Percentiles rank a stretch among this genome's conserved stretches.
phyloP scores from a whole-genome alignment of 169 alveolate species.

The Babesia caballi region DNA sequence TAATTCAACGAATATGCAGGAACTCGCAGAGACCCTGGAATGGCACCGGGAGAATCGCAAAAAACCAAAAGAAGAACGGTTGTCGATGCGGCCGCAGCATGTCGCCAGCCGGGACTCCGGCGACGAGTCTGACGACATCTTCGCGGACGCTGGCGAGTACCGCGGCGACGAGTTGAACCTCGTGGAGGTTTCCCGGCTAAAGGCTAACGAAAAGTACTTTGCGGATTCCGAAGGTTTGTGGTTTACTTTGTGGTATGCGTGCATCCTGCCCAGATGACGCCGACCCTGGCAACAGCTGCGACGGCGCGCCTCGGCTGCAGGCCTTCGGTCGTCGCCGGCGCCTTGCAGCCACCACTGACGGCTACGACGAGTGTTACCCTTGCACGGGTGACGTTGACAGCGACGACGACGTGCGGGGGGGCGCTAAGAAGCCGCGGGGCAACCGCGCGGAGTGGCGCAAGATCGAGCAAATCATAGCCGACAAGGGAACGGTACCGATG shows the following conservation, averaged over 20 bases:
- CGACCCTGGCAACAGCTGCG: background rate
- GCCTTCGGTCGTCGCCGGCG: constrained; percentile 5
- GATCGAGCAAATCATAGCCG: constrained; percentile 48
- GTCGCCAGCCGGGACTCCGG: background rate
- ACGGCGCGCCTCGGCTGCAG: background rate
- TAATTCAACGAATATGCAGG: background rate
- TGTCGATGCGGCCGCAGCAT: constrained; percentile 18
- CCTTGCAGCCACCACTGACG: background rate
- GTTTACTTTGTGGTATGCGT: background rate
- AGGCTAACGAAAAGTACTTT: constrained; percentile 27
- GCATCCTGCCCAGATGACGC: constrained; percentile 4
- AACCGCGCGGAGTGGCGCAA: constrained; percentile 45
- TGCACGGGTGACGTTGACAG: constrained; percentile 33
- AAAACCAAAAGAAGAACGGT: constrained; percentile 31
- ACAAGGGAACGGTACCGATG: constrained; percentile 37
- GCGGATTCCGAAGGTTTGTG: constrained; percentile 16
- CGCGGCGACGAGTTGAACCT: constrained; percentile 31
- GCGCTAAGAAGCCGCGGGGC: constrained; percentile 11
- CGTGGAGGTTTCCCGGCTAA: background rate
- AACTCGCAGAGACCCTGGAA: constrained; percentile 31
- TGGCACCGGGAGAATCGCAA: constrained; percentile 64
- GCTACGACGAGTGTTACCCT: constrained; percentile 41
- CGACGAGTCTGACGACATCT: constrained; percentile 52
- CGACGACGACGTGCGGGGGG: constrained; percentile 7
- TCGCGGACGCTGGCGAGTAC: constrained; percentile 44